phyloP scores from a whole-genome alignment of 176 grass and related monocot genomes.

The Bolboschoenus planiculmis region DNA sequence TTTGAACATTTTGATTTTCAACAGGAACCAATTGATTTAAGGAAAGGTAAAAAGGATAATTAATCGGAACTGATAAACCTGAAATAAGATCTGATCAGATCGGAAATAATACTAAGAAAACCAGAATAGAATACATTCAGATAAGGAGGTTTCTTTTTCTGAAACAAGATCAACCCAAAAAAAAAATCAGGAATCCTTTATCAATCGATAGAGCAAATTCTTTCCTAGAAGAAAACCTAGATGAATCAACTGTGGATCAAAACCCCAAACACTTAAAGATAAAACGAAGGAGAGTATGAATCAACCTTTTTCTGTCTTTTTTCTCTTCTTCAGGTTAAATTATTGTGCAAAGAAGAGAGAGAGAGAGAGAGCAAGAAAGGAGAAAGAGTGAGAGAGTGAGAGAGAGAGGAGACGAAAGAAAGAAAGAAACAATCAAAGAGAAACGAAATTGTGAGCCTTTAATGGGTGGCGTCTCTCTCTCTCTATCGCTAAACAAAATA shows the following conservation, averaged over 20 bases:
- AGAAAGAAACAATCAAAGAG: not conserved
- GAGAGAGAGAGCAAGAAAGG: not conserved
- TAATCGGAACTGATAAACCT: not conserved
- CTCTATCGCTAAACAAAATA: not conserved
- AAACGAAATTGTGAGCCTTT: not conserved
- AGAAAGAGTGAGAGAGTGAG: not conserved
- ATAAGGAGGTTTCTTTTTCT: not conserved
- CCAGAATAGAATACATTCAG: not conserved
- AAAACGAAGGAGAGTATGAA: not conserved
- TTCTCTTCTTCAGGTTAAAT: constrained; percentile 15
- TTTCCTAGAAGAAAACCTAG: not conserved
- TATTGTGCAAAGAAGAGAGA: not conserved
- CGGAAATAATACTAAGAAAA: not conserved
- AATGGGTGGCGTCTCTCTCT: not conserved
- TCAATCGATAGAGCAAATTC: not conserved
- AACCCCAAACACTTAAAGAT: not conserved
- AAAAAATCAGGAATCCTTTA: not conserved
- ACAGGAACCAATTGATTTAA: not conserved
- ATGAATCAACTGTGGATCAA: not conserved
- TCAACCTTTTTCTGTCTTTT: constrained; percentile 10
- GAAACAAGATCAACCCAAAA: constrained; percentile 21
- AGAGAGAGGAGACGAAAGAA: not conserved
- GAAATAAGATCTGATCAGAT: not conserved
- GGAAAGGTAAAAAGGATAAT: not conserved
- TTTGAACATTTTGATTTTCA: not conserved